Evolutionary conservation across 331 rosid species (phyloP).

Genomic region (Arachis monticola): DNA sequence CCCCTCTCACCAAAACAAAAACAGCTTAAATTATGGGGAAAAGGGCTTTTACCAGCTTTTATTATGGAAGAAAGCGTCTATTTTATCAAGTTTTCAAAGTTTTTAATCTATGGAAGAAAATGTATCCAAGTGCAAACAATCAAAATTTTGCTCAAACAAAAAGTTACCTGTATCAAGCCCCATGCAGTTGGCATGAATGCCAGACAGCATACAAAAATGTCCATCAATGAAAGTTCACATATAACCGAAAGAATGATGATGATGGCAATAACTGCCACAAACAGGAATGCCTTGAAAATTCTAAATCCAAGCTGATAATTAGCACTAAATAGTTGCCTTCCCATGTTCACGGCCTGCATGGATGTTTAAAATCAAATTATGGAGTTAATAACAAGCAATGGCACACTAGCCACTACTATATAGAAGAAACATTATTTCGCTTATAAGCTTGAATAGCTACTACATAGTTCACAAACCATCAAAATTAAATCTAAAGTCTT

Average conservation of each 20-base stretch:
- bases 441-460: too few relatives aligned
- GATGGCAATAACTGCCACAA: conserved; percentile 67
- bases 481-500: too few relatives aligned
- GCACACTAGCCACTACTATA: conserved; percentile 2
- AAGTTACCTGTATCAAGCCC: conserved; percentile 83
- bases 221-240: conserved; percentile 73
- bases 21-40: too few relatives aligned
- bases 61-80: too few relatives aligned
- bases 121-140: too few relatives aligned
- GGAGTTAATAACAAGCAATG: conserved; percentile 26
- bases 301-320: conserved; percentile 79
- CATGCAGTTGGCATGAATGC: conserved; percentile 99
- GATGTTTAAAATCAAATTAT: conserved; percentile 13
- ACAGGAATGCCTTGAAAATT: conserved; percentile 80
- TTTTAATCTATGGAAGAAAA: too few relatives aligned
- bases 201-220: conserved; percentile 79
- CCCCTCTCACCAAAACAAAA: too few relatives aligned
- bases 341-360: conserved; percentile 84
- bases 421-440: neutral
- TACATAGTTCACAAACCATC: too few relatives aligned
- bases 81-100: too few relatives aligned
- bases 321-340: conserved; percentile 79
- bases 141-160: neutral
- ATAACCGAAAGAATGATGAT: conserved; percentile 62
- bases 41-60: too few relatives aligned